A percentile compares a stretch with the other conserved stretches of the same genome.
phyloP scores from a whole-genome alignment of 495 filamentous ascomycete genomes.

The Cercophora samala region DNA sequence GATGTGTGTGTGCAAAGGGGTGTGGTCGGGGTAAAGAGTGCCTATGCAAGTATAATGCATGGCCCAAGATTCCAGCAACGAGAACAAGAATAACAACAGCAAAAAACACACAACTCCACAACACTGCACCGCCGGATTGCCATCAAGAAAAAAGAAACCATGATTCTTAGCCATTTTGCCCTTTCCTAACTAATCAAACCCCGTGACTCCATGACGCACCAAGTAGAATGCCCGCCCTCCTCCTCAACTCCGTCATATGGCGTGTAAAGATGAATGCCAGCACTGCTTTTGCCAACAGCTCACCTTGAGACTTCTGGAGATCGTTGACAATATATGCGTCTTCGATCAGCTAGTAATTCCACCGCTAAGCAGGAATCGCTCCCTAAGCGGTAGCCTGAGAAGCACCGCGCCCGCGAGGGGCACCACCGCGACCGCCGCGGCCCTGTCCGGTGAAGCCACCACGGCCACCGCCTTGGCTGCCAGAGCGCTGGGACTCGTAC shows the following conservation, averaged over 20 bases:
- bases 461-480: slow-evolving; percentile 61
- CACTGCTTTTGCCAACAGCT: not conserved
- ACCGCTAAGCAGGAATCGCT: slow-evolving; percentile 15
- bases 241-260: slow-evolving; percentile 10
- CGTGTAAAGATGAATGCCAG: slow-evolving; percentile 8
- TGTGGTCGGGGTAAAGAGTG: not conserved
- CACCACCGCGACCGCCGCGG: slow-evolving; percentile 52
- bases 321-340: not conserved
- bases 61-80: not conserved
- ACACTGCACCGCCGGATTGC: not conserved
- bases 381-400: slow-evolving; percentile 36
- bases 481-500: slow-evolving; percentile 53
- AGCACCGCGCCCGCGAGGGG: slow-evolving; percentile 47
- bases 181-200: slow-evolving; percentile 25
- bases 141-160: slow-evolving; percentile 9
- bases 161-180: slow-evolving; percentile 20
- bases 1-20: not conserved
- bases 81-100: not conserved
- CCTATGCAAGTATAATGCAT: not conserved
- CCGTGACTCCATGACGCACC: slow-evolving; percentile 27
- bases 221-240: slow-evolving; percentile 17
- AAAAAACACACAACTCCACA: not conserved
- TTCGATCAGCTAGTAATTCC: not conserved
- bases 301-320: slow-evolving; percentile 2
- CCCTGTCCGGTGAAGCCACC: slow-evolving; percentile 61